Base-by-base conservation (phyloP, 805 yeast species). In the Cyberlindnera maritima region DNA sequence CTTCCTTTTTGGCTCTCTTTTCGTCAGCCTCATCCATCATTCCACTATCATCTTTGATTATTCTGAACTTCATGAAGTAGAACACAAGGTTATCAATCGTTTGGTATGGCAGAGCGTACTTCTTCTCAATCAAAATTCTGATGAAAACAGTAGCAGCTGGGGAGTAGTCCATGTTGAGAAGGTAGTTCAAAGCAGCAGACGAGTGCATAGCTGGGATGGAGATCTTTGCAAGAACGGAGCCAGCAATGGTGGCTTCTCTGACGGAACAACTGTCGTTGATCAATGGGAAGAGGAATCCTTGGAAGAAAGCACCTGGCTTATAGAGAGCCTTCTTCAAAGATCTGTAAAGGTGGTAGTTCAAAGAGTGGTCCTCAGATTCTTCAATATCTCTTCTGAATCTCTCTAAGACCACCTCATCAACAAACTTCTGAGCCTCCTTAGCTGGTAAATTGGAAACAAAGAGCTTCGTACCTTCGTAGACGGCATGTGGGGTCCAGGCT, bases 281-380 rank as follows among this genome's bases (percentile, higher is more conserved):
- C 48, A 94, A 72, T 20, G 97, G 98, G 63, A 94, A 88, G 50
- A 94, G 71, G 61, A 94, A 90, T 1, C 99, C 99, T 67, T 90
- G 92, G 77, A 92, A 94, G 62, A 92, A 94, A 11, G 99, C 99
- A 46, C 94, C 90, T 26, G 99, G 99, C 66, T 94, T 94, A 74
- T 94, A 94, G 45, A 95, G 75, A 0, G 97, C 80, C 70, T 94
- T 94, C 67, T 91, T 92, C 57, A 94, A 70, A 0, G 99, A 83
- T 60, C 97, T 80, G 67, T 94, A 94, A 36, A 94, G 74, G 64
- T 94, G 99, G 63, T 94, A 92, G 68, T 95, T 92, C 54, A 94
- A 76, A 32, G 79, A 80, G 59, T 86, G 92, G 49, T 80, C 84
- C 56, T 84, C 91, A 48, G 79, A 78, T 23, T 81, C 83, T 61